A percentile compares a stretch with the other conserved stretches of the same genome.
phyloP scores from a whole-genome alignment of 2,329 filamentous ascomycete genomes.

The Epicoccum sorghinum region DNA sequence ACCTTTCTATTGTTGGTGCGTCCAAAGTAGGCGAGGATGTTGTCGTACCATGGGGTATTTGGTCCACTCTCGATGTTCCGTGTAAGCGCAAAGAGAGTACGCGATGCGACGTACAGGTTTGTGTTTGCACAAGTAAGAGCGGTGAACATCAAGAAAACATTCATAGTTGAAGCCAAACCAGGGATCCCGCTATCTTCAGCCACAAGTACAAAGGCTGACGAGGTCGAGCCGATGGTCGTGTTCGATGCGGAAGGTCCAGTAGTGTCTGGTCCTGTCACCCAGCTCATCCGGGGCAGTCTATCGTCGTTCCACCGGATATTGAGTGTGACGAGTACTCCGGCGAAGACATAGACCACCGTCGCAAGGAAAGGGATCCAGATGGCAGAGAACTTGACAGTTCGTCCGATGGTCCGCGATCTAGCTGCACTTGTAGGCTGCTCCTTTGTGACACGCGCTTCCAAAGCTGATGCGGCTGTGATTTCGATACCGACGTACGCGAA shows the following conservation, averaged over 20 bases:
- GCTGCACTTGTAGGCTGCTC: background rate
- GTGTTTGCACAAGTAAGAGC: constrained; percentile 44
- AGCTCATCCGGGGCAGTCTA: constrained; percentile 11
- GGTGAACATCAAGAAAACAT: constrained; percentile 44
- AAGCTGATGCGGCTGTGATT: constrained; percentile 40
- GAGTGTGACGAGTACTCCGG: constrained; percentile 12
- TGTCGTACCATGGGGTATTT: background rate
- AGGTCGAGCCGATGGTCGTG: constrained; percentile 1
- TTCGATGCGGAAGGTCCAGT: background rate
- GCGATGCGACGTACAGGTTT: constrained; percentile 46
- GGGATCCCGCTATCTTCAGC: constrained; percentile 18
- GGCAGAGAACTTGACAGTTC: constrained; percentile 15
- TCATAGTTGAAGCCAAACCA: constrained; percentile 37
- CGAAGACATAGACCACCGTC: constrained; percentile 9
- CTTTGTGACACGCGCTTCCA: constrained; percentile 32
- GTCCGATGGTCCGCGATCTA: background rate
- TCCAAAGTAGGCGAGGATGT: background rate
- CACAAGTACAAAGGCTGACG: constrained; percentile 37
- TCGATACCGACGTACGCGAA: constrained; percentile 47
- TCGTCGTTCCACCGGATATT: constrained; percentile 15
- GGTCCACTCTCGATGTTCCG: constrained; percentile 26
- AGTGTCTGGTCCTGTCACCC: background rate
- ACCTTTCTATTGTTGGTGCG: background rate
- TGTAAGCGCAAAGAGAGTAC: constrained; percentile 43
- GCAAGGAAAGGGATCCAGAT: constrained; percentile 16